Base-by-base conservation (phyloP, 495 filamentous ascomycete species). In the Podospora tetraspora region DNA sequence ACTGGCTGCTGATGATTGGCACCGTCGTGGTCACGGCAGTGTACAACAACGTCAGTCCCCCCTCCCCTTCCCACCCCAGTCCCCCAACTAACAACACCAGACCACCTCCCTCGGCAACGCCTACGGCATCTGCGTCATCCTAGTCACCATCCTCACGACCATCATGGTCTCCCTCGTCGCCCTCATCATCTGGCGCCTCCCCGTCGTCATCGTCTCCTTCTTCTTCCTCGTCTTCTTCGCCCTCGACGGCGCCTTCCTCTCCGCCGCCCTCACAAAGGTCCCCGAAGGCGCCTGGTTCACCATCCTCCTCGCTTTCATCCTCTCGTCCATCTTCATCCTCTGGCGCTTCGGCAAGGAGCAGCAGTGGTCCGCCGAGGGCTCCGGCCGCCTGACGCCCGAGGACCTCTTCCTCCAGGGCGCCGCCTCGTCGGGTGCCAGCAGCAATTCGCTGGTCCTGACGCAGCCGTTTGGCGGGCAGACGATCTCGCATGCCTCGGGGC, bases 211-310 rank as follows among this genome's bases (percentile, higher is more conserved):
- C 16, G 85, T 92, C 29, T 64, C 90, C 43, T 66, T 84, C 8
- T 79, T 82, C 22, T 92, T 86, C 79, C 78, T 91, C 19, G 72
- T 85, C 58, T 87, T 92, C 60, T 88, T 76, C 24, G 80, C 78
- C 9, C 75, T 90, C 9, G 90, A 92, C 69, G 86, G 85, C 19
- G 78, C 86, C 4, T 92, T 87, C 73, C 81, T 92, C 11, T 88
- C 88, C 0, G 85, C 89, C 1, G 84, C 88, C 0, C 77, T 92
- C 2, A 88, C 79, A 25, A 92, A 92, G 70, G 85, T 92, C 11
- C 90, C 90, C 3, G 75, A 85, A 2, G 90, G 90, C 3, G 90
- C 90, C 25, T 92, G 90, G 90, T 90, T 92, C 69, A 92, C 90
- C 1, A 73, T 92, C 25, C 73, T 85, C 1, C 83, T 92, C 23